Evolutionary conservation across 192 early-diverging fungal species (phyloP).

Genomic region (Coemansia sp.): DNA sequence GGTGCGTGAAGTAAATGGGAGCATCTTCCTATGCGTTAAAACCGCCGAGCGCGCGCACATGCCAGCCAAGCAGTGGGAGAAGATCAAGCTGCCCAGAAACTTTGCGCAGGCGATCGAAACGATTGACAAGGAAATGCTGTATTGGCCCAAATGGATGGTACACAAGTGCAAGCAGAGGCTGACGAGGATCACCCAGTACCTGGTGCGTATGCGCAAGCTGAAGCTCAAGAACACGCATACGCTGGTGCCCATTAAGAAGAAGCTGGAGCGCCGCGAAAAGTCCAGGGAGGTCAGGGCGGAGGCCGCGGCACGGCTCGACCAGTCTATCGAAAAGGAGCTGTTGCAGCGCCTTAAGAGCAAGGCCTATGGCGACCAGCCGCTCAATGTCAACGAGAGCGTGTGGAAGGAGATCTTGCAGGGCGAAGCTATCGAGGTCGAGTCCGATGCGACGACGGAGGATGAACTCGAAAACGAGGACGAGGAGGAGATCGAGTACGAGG

Average conservation of each 20-base stretch:
- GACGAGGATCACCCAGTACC: slow-evolving; percentile 95
- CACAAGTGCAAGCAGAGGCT: slow-evolving; percentile 97
- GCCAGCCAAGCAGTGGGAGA: slow-evolving; percentile 93
- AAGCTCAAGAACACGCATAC: slow-evolving; percentile 76
- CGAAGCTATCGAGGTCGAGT: slow-evolving; percentile 69
- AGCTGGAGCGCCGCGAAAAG: slow-evolving; percentile 86
- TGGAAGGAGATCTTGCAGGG: slow-evolving; percentile 88
- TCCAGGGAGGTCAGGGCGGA: slow-evolving; percentile 88
- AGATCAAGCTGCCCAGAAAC: slow-evolving; percentile 86
- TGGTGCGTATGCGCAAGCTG: slow-evolving; percentile 92
- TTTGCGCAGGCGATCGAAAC: slow-evolving; percentile 83
- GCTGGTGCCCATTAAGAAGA: slow-evolving; percentile 91
- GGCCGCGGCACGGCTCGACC: slow-evolving; percentile 86
- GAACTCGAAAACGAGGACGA: slow-evolving; percentile 64
- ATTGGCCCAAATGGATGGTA: slow-evolving; percentile 90
- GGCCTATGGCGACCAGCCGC: slow-evolving; percentile 95
- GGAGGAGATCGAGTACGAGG: slow-evolving; percentile 34
- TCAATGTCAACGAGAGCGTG: slow-evolving; percentile 89
- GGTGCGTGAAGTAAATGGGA: slow-evolving; percentile 81
- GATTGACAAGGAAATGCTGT: slow-evolving; percentile 85
- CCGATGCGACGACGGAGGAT: slow-evolving; percentile 69
- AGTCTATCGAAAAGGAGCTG: slow-evolving; percentile 94
- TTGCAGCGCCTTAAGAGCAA: slow-evolving; percentile 89
- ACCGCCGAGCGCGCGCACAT: slow-evolving; percentile 94
- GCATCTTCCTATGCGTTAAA: slow-evolving; percentile 92